A percentile compares a stretch with the other conserved stretches of the same genome.
phyloP scores from a whole-genome alignment of 148 eudicot genomes.

The Simmondsia chinensis region DNA sequence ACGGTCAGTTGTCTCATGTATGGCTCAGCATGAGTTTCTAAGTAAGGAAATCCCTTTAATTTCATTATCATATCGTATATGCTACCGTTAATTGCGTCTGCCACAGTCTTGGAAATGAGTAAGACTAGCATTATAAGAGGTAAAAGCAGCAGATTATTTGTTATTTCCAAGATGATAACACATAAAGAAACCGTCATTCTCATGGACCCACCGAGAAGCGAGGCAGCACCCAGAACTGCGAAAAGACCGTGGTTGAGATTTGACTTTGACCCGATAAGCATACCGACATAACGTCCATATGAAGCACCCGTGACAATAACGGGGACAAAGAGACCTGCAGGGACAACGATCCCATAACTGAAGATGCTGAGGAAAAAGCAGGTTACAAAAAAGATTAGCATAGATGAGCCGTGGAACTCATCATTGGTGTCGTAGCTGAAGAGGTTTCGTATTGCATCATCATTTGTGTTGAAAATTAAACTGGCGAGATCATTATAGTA shows the following conservation, averaged over 20 bases:
- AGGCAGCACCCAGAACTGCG: conserved; percentile 85
- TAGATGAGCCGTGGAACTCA: conserved; percentile 66
- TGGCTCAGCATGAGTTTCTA: conserved; percentile 80
- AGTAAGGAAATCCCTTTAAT: conserved; percentile 78
- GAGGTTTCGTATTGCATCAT: conserved; percentile 85
- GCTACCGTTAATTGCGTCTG: conserved; percentile 66
- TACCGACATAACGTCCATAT: conserved; percentile 77
- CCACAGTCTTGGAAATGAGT: conserved; percentile 82
- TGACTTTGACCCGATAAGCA: conserved; percentile 53
- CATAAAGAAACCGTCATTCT: conserved; percentile 90
- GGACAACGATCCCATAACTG: conserved; percentile 78
- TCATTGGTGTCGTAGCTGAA: conserved; percentile 66
- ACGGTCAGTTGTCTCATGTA: conserved; percentile 91
- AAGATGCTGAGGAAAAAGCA: conserved; percentile 69
- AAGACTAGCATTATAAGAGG: conserved; percentile 84
- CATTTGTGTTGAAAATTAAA: conserved; percentile 88
- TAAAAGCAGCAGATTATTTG: conserved; percentile 65
- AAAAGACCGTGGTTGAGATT: conserved; percentile 80
- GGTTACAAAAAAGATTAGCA: conserved; percentile 62
- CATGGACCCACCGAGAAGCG: conserved; percentile 93
- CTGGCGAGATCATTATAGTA: conserved; percentile 94
- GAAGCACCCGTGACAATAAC: conserved; percentile 82
- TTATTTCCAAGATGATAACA: conserved; percentile 75
- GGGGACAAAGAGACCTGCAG: conserved; percentile 88
- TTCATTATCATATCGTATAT: conserved; percentile 72